These are phyloP conservation scores for Catharanthus roseus DNA, from an alignment of 257 asterid genomes.

Conservation along the genomic window DNA sequence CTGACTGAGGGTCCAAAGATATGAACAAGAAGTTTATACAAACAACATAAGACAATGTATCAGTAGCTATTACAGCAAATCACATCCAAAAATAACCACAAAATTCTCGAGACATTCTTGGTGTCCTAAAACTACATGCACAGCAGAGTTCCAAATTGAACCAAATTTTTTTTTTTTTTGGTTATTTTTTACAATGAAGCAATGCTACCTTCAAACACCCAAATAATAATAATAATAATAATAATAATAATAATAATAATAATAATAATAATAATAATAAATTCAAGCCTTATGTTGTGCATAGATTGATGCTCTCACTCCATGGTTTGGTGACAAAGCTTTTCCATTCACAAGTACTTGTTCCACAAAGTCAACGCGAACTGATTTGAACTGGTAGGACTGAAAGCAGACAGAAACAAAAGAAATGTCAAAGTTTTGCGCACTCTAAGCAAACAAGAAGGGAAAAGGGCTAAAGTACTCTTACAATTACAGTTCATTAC, in stretches of 20 bases:
- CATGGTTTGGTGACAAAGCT: constrained; percentile 40
- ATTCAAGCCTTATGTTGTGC: constrained; percentile 80
- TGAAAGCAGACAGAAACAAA: constrained; percentile 27
- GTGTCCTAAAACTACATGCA: too few relatives aligned
- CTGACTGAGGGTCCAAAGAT: too few relatives aligned
- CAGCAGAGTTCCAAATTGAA: neutral
- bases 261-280: too few relatives aligned
- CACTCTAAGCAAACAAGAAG: neutral
- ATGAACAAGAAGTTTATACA: neutral
- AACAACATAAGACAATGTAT: neutral
- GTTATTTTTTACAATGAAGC: neutral
- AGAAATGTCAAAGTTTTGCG: neutral
- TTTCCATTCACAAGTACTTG: constrained; percentile 90
- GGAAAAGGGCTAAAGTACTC: neutral
- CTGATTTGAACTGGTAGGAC: constrained; percentile 75
- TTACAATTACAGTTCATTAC: neutral
- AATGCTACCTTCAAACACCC: neutral
- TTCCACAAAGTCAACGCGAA: constrained; percentile 78
- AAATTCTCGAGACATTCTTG: neutral
- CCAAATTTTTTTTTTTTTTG: too few relatives aligned
- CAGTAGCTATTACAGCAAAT: neutral
- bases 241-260: too few relatives aligned
- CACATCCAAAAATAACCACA: neutral
- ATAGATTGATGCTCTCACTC: constrained; percentile 56
- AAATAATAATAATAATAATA: constrained; percentile 2